Percentiles rank a stretch among this genome's conserved stretches.
These are phyloP conservation scores for Trichoderma virens DNA, from an alignment of 495 filamentous ascomycete genomes.

Conservation along the genomic window DNA sequence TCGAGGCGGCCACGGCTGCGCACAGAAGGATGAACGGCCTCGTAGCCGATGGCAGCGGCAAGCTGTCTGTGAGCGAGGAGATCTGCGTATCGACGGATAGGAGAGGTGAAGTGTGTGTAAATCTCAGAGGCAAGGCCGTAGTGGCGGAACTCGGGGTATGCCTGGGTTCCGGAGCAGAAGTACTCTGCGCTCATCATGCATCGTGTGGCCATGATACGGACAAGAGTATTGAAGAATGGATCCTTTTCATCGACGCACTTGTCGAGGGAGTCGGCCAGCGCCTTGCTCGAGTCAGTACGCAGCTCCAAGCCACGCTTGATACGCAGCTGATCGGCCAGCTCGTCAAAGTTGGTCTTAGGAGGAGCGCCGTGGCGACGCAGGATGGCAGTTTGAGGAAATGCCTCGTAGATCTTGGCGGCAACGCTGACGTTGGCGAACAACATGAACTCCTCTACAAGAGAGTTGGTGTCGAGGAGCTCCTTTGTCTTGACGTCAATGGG, in stretches of 20 bases:
- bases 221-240: constrained; percentile 96
- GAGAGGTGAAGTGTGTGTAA: constrained; percentile 97
- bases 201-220: constrained; percentile 92
- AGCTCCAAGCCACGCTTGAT: constrained; percentile 75
- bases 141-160: constrained; percentile 89
- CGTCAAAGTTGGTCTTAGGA: constrained; percentile 92
- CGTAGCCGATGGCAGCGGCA: constrained; percentile 89
- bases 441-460: constrained; percentile 98
- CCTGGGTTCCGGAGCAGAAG: constrained; percentile 87
- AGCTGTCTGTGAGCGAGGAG: constrained; percentile 89
- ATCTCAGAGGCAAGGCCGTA: constrained; percentile 94
- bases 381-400: constrained; percentile 92
- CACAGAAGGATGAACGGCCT: constrained; percentile 67
- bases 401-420: constrained; percentile 73
- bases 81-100: constrained; percentile 94
- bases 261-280: constrained; percentile 86
- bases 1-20: constrained; percentile 76
- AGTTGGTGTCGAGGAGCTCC: constrained; percentile 88
- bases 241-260: constrained; percentile 70
- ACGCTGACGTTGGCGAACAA: constrained; percentile 95
- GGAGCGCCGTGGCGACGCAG: constrained; percentile 86
- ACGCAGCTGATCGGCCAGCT: constrained; percentile 78
- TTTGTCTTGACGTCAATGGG: constrained; percentile 96
- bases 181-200: constrained; percentile 99
- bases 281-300: constrained; percentile 74